Evolutionary conservation across 306 rosid species (phyloP).

Genomic region (Heteromeles arbutifolia): DNA sequence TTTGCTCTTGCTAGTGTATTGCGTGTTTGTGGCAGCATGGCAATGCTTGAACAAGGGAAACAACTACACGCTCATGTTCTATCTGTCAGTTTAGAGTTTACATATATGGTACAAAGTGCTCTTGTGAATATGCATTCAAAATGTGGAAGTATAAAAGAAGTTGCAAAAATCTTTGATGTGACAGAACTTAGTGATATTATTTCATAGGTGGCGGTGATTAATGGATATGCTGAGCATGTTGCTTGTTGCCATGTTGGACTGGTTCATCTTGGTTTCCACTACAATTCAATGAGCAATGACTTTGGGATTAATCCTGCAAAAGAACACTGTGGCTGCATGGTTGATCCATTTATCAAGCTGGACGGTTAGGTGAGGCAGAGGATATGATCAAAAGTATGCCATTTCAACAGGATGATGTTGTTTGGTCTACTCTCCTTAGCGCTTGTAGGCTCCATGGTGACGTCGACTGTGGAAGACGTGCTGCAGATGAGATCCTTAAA

Average conservation of each 20-base stretch:
- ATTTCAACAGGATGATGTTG: conserved; percentile 57
- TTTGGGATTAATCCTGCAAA: conserved; percentile 53
- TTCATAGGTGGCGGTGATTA: conserved; percentile 75
- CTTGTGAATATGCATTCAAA: conserved; percentile 64
- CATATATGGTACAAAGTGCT: conserved; percentile 56
- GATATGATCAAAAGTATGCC: conserved; percentile 54
- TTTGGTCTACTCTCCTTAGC: conserved; percentile 78
- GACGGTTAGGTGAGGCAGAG: conserved; percentile 63
- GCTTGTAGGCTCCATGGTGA: conserved; percentile 55
- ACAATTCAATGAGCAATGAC: conserved; percentile 39
- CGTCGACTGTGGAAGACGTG: conserved; percentile 46
- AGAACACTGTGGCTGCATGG: conserved; percentile 77
- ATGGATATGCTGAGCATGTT: conserved; percentile 64
- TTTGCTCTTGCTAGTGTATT: conserved; percentile 65
- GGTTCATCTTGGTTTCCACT: conserved; percentile 64
- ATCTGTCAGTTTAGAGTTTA: conserved; percentile 49
- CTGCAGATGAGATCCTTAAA: conserved; percentile 55
- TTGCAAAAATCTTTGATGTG: conserved; percentile 40
- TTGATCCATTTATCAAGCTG: conserved; percentile 81
- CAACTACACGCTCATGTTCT: conserved; percentile 68
- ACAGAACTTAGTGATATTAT: conserved; percentile 35
- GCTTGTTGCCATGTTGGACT: conserved; percentile 82
- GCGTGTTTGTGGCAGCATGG: conserved; percentile 70
- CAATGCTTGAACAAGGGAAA: conserved; percentile 73
- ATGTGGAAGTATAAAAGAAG: conserved; percentile 65